Percentiles rank a stretch among this genome's conserved stretches.
Evolutionary conservation across 306 rosid genomes (phyloP).

Genomic region (Cicer pinnatifidum): DNA sequence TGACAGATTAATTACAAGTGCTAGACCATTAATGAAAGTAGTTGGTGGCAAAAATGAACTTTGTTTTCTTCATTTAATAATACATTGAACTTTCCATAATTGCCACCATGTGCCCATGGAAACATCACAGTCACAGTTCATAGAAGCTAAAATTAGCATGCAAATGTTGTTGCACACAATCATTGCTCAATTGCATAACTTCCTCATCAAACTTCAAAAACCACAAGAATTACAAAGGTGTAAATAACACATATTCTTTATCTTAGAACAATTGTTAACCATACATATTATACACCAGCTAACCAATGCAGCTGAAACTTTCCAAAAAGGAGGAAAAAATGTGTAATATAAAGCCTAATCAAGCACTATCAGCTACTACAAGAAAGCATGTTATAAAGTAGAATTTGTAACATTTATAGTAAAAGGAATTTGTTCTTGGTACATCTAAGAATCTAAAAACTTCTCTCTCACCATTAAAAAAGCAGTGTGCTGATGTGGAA

Average conservation of each 20-base stretch:
- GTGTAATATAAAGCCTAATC: constrained; percentile 26
- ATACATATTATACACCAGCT: constrained; percentile 45
- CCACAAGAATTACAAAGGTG: constrained; percentile 39
- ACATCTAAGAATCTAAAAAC: constrained; percentile 39
- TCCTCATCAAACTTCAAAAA: constrained; percentile 14
- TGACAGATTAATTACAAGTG: too few relatives aligned
- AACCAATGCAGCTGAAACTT: constrained; percentile 37
- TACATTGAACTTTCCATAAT: neutral
- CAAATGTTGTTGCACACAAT: neutral
- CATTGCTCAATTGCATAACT: constrained; percentile 26
- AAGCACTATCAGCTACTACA: constrained; percentile 36
- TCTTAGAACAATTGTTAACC: constrained; percentile 30
- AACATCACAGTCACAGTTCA: neutral
- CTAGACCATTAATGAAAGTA: too few relatives aligned
- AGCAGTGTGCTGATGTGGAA: neutral
- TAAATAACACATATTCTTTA: constrained; percentile 36
- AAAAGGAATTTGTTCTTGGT: constrained; percentile 22
- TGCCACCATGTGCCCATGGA: neutral
- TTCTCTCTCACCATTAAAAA: constrained; percentile 37
- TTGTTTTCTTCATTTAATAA: neutral
- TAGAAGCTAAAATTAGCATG: constrained; percentile 28
- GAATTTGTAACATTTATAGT: constrained; percentile 20
- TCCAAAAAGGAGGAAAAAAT: constrained; percentile 29
- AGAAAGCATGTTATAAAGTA: constrained; percentile 33
- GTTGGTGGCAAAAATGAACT: too few relatives aligned